A percentile compares a stretch with the other conserved stretches of the same genome.
These are phyloP conservation scores for Colletotrichum scovillei DNA, from an alignment of 2,329 filamentous ascomycete species.

Conservation along the genomic window DNA sequence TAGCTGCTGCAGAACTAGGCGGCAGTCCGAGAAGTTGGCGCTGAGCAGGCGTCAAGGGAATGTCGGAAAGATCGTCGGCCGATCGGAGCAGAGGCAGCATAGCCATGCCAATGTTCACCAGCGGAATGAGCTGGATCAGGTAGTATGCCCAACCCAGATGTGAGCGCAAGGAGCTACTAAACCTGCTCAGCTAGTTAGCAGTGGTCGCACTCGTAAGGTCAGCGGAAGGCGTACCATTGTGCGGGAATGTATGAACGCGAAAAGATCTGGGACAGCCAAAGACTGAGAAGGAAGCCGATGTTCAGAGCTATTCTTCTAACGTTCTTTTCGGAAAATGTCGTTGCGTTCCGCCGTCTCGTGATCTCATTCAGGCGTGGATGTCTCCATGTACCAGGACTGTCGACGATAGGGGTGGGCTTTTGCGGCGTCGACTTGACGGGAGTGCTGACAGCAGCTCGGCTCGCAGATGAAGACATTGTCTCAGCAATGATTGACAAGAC, in stretches of 20 bases:
- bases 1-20: slow-evolving; percentile 70
- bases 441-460: slow-evolving; percentile 41
- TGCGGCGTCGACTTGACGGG: slow-evolving; percentile 55
- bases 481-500: not conserved
- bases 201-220: not conserved
- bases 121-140: slow-evolving; percentile 64
- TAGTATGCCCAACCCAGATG: slow-evolving; percentile 59
- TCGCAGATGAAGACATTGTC: slow-evolving; percentile 46
- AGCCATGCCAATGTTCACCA: slow-evolving; percentile 78
- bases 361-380: slow-evolving; percentile 93
- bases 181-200: slow-evolving; percentile 15
- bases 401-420: slow-evolving; percentile 47
- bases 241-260: slow-evolving; percentile 50
- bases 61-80: slow-evolving; percentile 85
- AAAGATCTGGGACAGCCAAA: slow-evolving; percentile 50
- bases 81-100: slow-evolving; percentile 78
- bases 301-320: slow-evolving; percentile 78
- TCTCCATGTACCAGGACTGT: slow-evolving; percentile 84
- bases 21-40: slow-evolving; percentile 85
- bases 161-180: slow-evolving; percentile 25
- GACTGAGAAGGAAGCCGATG: slow-evolving; percentile 55
- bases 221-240: slow-evolving; percentile 49
- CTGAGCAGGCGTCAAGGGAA: slow-evolving; percentile 90
- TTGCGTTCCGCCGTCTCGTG: slow-evolving; percentile 80
- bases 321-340: slow-evolving; percentile 83